Evolutionary conservation across 1,284 basidiomycete genomes (phyloP), one percentile per base, ranked within the genome.

Genomic region (Malassezia psittaci): DNA sequence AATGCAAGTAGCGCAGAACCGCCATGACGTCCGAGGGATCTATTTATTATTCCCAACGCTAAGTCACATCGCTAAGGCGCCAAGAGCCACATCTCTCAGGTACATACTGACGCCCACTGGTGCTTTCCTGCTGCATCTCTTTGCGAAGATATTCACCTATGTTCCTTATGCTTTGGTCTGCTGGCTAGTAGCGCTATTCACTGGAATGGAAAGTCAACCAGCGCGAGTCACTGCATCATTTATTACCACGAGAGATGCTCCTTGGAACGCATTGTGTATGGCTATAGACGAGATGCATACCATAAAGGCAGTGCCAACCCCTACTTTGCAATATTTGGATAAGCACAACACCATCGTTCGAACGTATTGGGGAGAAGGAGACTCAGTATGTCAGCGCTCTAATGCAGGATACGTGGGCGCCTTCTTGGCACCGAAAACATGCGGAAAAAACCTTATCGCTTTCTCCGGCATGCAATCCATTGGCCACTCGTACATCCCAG

Each of bases 31-130:
- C 11, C 44, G 24, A 7, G 43, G 50, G 19, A n/a, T 57, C 11
- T 44, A 57, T 5, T 42, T 52, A 0, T 41, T 57, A 5, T 57
- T 57, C 19, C 55, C 55, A 5, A 47, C 55, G 9, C n/a, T 57
- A n/a, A 32, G 40, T 12, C 34, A 52, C 21, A 57, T 57, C 12
- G 44, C 18, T 16, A 7, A 21, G 15, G 34, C 50, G 38, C 55
- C 55, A 7, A 42, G 41, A 13, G 55, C 46, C 18, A 34, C 24
- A 11, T 16, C 44, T 12, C 24, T 42, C 16, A 35, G 44, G 8
- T 13, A 19, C 9, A 18, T 13, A 8, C 43, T 57, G 12, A 34
- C 21, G 1, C 43, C 38, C n/a, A 34, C 29, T 15, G 32, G 37
- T 9, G 18, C 46, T 3, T 32, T 21, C 3, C 19, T 51, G 8